These are phyloP conservation scores for Eimeria falciformis DNA, from an alignment of 169 alveolate genomes.

Conservation along the genomic window DNA sequence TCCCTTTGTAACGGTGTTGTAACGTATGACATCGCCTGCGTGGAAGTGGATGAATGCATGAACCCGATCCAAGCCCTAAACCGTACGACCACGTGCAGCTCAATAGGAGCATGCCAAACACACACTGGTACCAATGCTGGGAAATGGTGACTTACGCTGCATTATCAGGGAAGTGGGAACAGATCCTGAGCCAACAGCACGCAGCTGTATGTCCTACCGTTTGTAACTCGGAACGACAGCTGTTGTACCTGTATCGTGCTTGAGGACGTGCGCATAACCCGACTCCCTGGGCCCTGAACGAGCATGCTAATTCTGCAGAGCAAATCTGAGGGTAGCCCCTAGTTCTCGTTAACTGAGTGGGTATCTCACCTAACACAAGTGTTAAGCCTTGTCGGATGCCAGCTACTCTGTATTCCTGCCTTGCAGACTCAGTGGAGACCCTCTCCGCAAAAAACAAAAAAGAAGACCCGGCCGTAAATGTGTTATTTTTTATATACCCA, in stretches of 20 bases:
- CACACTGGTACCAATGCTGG: background rate
- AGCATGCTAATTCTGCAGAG: no score
- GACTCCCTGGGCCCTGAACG: background rate
- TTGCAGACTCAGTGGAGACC: background rate
- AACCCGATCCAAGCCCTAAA: background rate
- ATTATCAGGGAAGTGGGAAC: slow-evolving; percentile 39
- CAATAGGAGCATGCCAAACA: no score
- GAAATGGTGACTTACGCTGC: slow-evolving; percentile 52
- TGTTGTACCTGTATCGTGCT: background rate
- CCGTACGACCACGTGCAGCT: no score
- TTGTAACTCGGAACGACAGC: no score
- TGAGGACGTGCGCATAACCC: background rate
- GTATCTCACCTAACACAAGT: slow-evolving; percentile 26
- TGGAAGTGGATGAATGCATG: background rate
- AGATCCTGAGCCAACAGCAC: slow-evolving; percentile 14
- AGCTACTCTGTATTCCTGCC: slow-evolving; percentile 6
- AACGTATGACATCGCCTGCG: slow-evolving; percentile 39
- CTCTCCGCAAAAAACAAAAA: background rate
- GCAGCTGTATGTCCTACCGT: no score
- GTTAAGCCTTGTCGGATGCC: slow-evolving; percentile 31
- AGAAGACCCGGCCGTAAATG: background rate
- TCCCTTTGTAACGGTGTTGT: slow-evolving; percentile 51
- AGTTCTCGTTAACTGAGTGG: no score
- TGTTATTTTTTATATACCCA: slow-evolving; percentile 16
- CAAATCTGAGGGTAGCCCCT: no score